Evolutionary conservation across 371 early-diverging fungal genomes (phyloP).

Genomic region (Mortierella sp.): DNA sequence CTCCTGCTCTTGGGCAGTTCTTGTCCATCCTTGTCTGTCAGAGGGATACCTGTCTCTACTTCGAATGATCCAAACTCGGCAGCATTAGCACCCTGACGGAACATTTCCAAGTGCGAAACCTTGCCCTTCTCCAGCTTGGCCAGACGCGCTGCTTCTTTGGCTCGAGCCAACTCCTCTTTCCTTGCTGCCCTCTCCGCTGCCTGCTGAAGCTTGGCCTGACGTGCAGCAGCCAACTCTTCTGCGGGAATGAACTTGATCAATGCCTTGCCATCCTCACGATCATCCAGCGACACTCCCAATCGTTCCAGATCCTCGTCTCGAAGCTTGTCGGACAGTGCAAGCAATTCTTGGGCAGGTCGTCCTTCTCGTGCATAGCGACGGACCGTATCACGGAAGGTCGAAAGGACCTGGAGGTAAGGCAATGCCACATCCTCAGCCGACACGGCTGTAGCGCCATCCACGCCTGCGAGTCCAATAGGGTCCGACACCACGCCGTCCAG

Average conservation of each 20-base stretch:
- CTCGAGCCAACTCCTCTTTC: conserved; percentile 73
- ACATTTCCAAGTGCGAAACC: conserved; percentile 82
- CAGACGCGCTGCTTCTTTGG: conserved; percentile 71
- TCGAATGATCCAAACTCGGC: conserved; percentile 84
- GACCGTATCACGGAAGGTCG: conserved; percentile 90
- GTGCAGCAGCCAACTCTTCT: conserved; percentile 73
- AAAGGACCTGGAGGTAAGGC: conserved; percentile 84
- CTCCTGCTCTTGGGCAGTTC: conserved; percentile 83
- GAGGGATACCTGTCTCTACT: conserved; percentile 86
- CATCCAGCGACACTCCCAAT: conserved; percentile 91
- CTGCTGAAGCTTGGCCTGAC: conserved; percentile 68
- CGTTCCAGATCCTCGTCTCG: conserved; percentile 89
- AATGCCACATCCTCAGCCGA: conserved; percentile 76
- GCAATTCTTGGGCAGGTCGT: conserved; percentile 65
- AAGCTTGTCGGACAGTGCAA: conserved; percentile 84
- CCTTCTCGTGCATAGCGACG: conserved; percentile 74
- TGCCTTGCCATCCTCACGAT: conserved; percentile 92
- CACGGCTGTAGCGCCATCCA: conserved; percentile 45
- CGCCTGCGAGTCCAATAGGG: conserved; percentile 64
- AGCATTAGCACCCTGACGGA: conserved; percentile 65
- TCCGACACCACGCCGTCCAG: conserved; percentile 67
- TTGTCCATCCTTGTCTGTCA: conserved; percentile 82
- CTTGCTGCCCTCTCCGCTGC: conserved; percentile 74
- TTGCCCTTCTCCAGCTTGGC: conserved; percentile 84
- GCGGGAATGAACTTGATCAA: conserved; percentile 90